Conservation (phyloP, 2,329 filamentous ascomycete species). For the Arachnomyces sp. region DNA sequence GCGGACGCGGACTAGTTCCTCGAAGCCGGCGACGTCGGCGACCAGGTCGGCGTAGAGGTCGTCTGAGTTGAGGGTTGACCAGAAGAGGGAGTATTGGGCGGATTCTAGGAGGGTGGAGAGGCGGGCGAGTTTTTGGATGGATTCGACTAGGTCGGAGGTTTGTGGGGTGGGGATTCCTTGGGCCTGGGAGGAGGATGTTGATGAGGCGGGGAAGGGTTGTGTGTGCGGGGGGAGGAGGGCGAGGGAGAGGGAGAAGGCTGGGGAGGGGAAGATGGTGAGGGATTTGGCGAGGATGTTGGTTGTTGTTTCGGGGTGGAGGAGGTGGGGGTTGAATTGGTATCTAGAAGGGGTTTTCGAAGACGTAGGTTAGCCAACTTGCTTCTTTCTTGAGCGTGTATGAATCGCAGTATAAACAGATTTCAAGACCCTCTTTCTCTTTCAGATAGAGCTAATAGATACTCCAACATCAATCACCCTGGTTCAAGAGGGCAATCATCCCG, state of each 20-base stretch:
- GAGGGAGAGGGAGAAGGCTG: conserved; percentile 89
- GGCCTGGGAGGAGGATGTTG: conserved; percentile 41
- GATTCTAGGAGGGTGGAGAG: conserved; percentile 84
- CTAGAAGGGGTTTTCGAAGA: conserved; percentile 43
- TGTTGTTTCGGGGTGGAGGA: conserved; percentile 90
- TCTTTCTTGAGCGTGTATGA: not conserved
- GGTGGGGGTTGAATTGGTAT: conserved; percentile 99
- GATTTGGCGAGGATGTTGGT: conserved; percentile 99
- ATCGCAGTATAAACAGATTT: not conserved
- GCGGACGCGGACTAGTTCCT: conserved; percentile 82
- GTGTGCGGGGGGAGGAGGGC: conserved; percentile 85
- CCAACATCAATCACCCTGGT: conserved; percentile 57
- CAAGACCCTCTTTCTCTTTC: conserved; percentile 36
- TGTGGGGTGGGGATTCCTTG: conserved; percentile 33
- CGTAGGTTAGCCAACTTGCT: conserved; percentile 9
- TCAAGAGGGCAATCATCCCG: conserved; percentile 47
- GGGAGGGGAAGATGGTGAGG: conserved; percentile 90
- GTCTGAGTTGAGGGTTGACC: conserved; percentile 83
- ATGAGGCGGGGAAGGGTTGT: conserved; percentile 52
- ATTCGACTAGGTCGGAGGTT: conserved; percentile 61
- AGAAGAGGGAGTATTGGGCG: conserved; percentile 86
- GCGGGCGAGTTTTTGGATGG: conserved; percentile 73
- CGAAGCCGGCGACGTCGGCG: conserved; percentile 88
- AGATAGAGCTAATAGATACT: conserved; percentile 64
- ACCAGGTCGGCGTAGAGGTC: conserved; percentile 93